These are phyloP conservation scores for Pezicula neosporulosa DNA, from an alignment of 2,329 filamentous ascomycete species.

Conservation along the genomic window DNA sequence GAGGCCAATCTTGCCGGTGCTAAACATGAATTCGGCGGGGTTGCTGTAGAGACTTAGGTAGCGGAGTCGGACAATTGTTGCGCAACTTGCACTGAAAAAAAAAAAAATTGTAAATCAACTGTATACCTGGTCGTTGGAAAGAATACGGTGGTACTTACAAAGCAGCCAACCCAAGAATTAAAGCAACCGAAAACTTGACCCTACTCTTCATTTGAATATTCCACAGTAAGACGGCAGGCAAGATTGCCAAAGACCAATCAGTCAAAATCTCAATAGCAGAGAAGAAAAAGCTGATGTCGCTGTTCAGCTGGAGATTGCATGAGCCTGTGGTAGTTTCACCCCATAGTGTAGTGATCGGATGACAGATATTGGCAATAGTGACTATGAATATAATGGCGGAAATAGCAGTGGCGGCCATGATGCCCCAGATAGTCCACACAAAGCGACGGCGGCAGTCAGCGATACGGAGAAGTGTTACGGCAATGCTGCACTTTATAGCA, in stretches of 20 bases:
- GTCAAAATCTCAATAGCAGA: slow-evolving; percentile 33
- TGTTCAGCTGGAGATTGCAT: slow-evolving; percentile 27
- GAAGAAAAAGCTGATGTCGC: slow-evolving; percentile 30
- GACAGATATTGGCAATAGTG: slow-evolving; percentile 27
- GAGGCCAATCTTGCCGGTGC: slow-evolving; percentile 37
- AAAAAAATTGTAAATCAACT: slow-evolving; percentile 6
- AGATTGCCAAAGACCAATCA: slow-evolving; percentile 31
- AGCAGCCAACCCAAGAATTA: slow-evolving; percentile 40
- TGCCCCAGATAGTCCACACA: slow-evolving; percentile 22
- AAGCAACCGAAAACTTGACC: slow-evolving; percentile 41
- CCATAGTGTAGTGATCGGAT: slow-evolving; percentile 28
- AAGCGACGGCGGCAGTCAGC: slow-evolving; percentile 26
- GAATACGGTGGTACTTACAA: slow-evolving; percentile 36
- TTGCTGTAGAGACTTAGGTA: slow-evolving; percentile 38
- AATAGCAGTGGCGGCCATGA: slow-evolving; percentile 18
- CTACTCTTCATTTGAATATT: slow-evolving; percentile 38
- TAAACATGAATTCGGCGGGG: slow-evolving; percentile 35
- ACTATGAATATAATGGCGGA: slow-evolving; percentile 26
- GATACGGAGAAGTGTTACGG: slow-evolving; percentile 28
- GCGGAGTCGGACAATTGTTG: slow-evolving; percentile 38
- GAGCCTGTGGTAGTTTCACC: slow-evolving; percentile 23
- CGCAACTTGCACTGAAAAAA: slow-evolving; percentile 29
- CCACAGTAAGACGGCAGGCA: slow-evolving; percentile 36
- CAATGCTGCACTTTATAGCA: slow-evolving; percentile 28
- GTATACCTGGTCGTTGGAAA: background rate